phyloP scores from a whole-genome alignment of 83 land plant species.

The Thuja plicata region DNA sequence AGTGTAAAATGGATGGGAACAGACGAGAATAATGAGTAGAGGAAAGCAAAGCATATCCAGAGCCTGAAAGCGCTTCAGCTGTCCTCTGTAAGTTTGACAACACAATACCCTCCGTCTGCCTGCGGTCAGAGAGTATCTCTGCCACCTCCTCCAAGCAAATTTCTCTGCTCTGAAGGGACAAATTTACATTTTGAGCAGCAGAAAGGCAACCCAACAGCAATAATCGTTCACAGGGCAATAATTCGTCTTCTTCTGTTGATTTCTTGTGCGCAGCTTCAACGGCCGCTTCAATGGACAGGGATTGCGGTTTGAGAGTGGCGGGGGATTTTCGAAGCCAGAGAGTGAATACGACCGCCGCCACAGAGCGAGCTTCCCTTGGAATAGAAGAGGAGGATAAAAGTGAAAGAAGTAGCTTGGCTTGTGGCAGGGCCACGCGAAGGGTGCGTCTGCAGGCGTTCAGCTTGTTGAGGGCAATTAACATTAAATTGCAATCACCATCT shows the following conservation, averaged over 20 bases:
- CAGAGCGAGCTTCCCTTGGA: slow-evolving; percentile 17
- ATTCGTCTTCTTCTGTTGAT: not conserved
- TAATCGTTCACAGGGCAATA: slow-evolving; percentile 17
- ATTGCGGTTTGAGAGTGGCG: not conserved
- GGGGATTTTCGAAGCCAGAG: slow-evolving; percentile 47
- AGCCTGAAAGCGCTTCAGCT: slow-evolving; percentile 47
- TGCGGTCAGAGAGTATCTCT: slow-evolving; percentile 22
- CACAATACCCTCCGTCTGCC: not conserved
- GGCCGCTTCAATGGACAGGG: slow-evolving; percentile 22
- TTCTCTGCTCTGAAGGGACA: slow-evolving; percentile 19
- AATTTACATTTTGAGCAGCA: slow-evolving; percentile 13
- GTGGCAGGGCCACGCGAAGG: slow-evolving; percentile 56
- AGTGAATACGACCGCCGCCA: slow-evolving; percentile 37
- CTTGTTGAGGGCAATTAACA: slow-evolving; percentile 33
- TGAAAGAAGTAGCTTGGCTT: slow-evolving; percentile 58
- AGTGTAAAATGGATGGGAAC: slow-evolving; percentile 28
- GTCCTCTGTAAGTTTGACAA: not conserved
- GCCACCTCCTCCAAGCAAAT: slow-evolving; percentile 38
- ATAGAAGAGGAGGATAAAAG: slow-evolving; percentile 27
- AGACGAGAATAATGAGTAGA: slow-evolving; percentile 3
- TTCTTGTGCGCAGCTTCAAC: slow-evolving; percentile 18
- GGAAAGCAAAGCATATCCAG: slow-evolving; percentile 57
- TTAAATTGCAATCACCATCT: slow-evolving; percentile 1
- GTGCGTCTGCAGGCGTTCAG: slow-evolving; percentile 28
- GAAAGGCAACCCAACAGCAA: slow-evolving; percentile 54